A percentile compares a stretch with the other conserved stretches of the same genome.
Evolutionary conservation across 2,329 filamentous ascomycete genomes (phyloP).

Genomic region (Dactylonectria macrodidyma): DNA sequence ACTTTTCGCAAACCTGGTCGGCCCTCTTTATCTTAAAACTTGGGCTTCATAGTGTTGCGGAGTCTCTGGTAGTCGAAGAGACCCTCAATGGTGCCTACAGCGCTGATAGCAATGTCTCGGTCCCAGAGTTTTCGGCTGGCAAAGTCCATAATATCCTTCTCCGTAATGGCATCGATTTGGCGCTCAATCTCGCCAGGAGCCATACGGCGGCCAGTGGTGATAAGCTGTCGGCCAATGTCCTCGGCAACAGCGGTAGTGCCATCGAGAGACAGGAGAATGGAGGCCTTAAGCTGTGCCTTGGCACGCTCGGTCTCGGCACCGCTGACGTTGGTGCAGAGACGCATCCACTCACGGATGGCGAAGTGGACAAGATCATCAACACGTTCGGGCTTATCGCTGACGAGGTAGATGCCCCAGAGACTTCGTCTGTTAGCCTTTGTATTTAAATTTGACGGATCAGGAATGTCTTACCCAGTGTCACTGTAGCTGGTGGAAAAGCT

Average conservation of each 20-base stretch:
- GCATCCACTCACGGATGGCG: conserved; percentile 97
- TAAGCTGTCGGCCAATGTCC: conserved; percentile 98
- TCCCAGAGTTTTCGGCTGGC: conserved; percentile 97
- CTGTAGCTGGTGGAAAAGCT: conserved; percentile 99
- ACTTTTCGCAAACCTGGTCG: conserved; percentile 52
- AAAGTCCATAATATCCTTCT: conserved; percentile 98
- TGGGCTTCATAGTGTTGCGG: conserved; percentile 90
- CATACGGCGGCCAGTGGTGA: conserved; percentile 95
- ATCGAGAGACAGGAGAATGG: conserved; percentile 95
- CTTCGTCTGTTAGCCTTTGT: conserved; percentile 63
- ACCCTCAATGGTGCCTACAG: conserved; percentile 93
- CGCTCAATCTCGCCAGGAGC: conserved; percentile 95
- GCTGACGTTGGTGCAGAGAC: conserved; percentile 89
- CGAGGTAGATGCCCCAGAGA: conserved; percentile 99
- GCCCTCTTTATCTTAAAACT: conserved; percentile 65
- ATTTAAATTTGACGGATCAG: neutral
- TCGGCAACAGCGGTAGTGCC: conserved; percentile 97
- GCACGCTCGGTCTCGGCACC: conserved; percentile 96
- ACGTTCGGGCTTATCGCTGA: conserved; percentile 88
- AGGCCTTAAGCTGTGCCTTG: conserved; percentile 99
- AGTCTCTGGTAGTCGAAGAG: conserved; percentile 84
- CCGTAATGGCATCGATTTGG: conserved; percentile 88
- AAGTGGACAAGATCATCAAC: conserved; percentile 99
- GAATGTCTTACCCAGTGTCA: conserved; percentile 87
- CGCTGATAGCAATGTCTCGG: conserved; percentile 93